Base-by-base conservation (phyloP, 495 filamentous ascomycete genomes). In the Evansstolkia leycettana region DNA sequence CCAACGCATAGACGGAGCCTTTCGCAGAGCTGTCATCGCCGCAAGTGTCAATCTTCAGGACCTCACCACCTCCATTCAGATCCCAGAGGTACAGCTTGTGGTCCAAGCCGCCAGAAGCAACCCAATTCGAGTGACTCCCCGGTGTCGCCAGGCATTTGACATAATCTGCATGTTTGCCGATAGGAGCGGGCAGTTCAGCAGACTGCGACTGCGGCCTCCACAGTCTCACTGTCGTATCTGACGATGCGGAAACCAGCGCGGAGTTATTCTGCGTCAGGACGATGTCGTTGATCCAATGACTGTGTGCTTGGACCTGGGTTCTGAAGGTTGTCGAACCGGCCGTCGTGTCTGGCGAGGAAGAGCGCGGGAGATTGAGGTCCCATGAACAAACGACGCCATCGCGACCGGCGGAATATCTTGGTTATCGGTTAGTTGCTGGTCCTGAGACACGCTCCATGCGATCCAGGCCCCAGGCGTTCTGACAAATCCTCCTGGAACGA, bases 281-380 rank as follows among this genome's bases (percentile, higher is more conserved):
- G 39, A 98, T 84, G 48, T 96, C 89, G 52, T 96, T 96, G 55
- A 98, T 82, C 90, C 90, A 96, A 57, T 96, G 89, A 17, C 88
- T 96, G 54, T 98, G 90, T 9, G 90, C 92, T 50, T 95, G 87
- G n/a, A 88, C 83, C 57, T 94, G 87, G 31, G 79, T 72, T 38
- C 84, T 78, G 55, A 89, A 89, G n/a, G 69, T 70, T 23, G 86
- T 84, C 16, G 51, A 43, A 30, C 37, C 41, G 8, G 58, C 48
- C 36, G 51, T 46, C 34, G 43, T 42, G 41, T 47, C 41, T 37
- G 60, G 48, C 3, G 61, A 59, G 4, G 54, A 46, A 13, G 55
- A 43, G 8, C 52, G 50, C 7, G 60, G 48, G 25, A 75, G 64
- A 42, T 84, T 76, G 13, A 95, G 64, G 53, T 94, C 75, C 90